Base-by-base conservation (phyloP, 1,284 basidiomycete genomes). In the Cryptococcus sp. region DNA sequence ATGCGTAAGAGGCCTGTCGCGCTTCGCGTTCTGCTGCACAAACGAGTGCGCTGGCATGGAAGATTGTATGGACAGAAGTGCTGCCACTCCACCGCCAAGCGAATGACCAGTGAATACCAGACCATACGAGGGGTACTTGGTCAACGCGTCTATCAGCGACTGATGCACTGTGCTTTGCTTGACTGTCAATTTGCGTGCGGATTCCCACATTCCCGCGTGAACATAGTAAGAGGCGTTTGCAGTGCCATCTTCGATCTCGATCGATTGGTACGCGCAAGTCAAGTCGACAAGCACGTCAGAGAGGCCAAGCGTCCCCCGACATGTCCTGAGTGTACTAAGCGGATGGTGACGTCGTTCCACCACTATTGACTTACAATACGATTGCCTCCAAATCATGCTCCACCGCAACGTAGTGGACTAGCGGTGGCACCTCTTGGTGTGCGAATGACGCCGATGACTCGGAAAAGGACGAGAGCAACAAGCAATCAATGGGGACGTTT, bases 271-370 rank as follows among this genome's bases (percentile, higher is more conserved):
- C 37, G 76, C 75, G 69, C 80, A 82, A 0, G 80, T 82, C 3
- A 83, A 73, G 60, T 83, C 82, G 43, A 81, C 79, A n/a, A 83
- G 75, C 16, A 83, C 75, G 62, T 83, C 82, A 13, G 79, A 80
- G 0, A 83, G 69, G 0, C 79, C 77, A 38, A 83, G 72, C 2
- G 81, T 82, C 5, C 81, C 81, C 11, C 81, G 75, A 59, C 81
- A 83, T 15, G 80, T 80, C 16, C 76, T 72, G 20, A 64, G 54
- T 11, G 19, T 19, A n/a, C 19, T 65, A 44, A 64, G 55, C 55
- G 3, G 29, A 7, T 19, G 5, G 22, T 40, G 7, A 20, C n/a
- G 13, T 5, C n/a, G 4, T 3, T 10, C n/a, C n/a, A n/a, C n/a
- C n/a, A n/a, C n/a, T n/a, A n/a, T n/a, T n/a, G n/a, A 60, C 68